Evolutionary conservation across 352 stramenopile genomes (phyloP).

Genomic region (Blastocystis sp.): DNA sequence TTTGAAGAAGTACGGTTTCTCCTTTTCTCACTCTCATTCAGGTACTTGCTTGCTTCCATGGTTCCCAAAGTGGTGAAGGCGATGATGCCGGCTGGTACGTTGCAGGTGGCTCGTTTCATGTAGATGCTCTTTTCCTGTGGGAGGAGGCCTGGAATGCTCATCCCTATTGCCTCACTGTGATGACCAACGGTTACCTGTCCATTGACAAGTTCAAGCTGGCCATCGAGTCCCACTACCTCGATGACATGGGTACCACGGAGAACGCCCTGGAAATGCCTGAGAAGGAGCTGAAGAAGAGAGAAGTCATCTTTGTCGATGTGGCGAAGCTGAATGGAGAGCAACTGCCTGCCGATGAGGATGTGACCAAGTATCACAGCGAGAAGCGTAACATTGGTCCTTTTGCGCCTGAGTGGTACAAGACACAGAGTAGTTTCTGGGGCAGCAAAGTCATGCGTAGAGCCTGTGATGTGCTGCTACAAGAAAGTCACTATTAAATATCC

Average conservation of each 20-base stretch:
- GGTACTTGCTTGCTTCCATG: slow-evolving; percentile 55
- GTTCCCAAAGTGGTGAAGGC: slow-evolving; percentile 40
- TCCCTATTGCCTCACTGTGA: slow-evolving; percentile 54
- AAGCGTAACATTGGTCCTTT: slow-evolving; percentile 53
- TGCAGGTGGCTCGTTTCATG: background rate
- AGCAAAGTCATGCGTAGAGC: background rate
- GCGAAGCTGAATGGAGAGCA: slow-evolving; percentile 39
- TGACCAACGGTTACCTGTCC: slow-evolving; percentile 42
- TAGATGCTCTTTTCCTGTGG: slow-evolving; percentile 51
- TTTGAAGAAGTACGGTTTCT: slow-evolving; percentile 29
- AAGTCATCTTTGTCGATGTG: slow-evolving; percentile 44
- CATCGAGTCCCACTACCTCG: slow-evolving; percentile 41
- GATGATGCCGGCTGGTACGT: slow-evolving; percentile 18
- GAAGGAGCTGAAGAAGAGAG: slow-evolving; percentile 49
- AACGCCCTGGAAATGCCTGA: slow-evolving; percentile 25
- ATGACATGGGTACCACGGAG: slow-evolving; percentile 42
- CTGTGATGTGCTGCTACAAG: slow-evolving; percentile 57
- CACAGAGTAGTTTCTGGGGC: background rate
- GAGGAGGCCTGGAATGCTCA: slow-evolving; percentile 56
- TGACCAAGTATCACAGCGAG: slow-evolving; percentile 43
- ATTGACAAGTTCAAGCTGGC: slow-evolving; percentile 55
- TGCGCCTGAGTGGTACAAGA: slow-evolving; percentile 53
- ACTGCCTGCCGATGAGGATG: slow-evolving; percentile 49
- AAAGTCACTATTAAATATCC: slow-evolving; percentile 51
- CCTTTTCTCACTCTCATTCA: background rate